phyloP scores from a whole-genome alignment of 75 land plant species.

The Cupressus sempervirens region DNA sequence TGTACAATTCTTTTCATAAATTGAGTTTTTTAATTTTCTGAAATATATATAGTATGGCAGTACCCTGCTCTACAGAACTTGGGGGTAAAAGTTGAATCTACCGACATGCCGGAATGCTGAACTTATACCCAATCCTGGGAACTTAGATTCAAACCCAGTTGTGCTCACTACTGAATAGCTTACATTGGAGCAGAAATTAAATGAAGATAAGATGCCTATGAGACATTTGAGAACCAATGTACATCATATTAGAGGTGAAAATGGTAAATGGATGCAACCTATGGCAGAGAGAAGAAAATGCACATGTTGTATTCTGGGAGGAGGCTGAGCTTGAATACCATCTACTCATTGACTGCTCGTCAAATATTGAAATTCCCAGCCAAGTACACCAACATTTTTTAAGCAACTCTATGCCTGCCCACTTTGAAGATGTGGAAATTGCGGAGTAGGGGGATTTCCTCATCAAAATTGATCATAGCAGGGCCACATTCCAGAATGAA shows the following conservation, averaged over 20 bases:
- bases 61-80: too few relatives aligned
- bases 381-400: background rate
- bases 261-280: background rate
- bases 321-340: background rate
- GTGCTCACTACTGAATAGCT: background rate
- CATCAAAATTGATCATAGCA: background rate
- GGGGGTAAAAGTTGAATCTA: too few relatives aligned
- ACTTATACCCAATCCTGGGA: too few relatives aligned
- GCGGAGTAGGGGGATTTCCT: background rate
- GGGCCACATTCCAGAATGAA: background rate
- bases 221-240: background rate
- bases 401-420: background rate
- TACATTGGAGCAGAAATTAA: background rate
- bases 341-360: background rate
- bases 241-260: background rate
- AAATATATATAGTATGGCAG: too few relatives aligned
- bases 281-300: background rate
- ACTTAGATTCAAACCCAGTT: background rate
- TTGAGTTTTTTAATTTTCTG: too few relatives aligned
- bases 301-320: background rate
- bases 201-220: background rate
- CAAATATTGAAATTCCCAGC: background rate
- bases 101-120: too few relatives aligned
- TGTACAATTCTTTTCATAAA: too few relatives aligned
- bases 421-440: background rate